Conservation (phyloP, 108 stramenopile genomes). For the Pelagomonas calceolata region DNA sequence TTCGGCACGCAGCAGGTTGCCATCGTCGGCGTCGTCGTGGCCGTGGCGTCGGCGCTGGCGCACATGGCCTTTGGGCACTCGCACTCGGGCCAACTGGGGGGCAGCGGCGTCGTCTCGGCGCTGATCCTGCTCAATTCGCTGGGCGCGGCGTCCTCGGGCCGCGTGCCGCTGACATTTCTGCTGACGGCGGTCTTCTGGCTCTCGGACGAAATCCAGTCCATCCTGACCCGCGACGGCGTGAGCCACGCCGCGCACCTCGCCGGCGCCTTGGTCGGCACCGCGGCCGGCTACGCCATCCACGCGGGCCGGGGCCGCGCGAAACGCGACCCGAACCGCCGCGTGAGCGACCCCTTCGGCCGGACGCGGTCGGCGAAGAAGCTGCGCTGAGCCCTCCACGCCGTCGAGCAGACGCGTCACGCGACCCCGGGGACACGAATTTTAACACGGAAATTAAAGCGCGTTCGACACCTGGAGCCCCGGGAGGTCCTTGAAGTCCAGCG, state of each 20-base stretch:
- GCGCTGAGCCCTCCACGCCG: too few species aligned
- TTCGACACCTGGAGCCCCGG: constrained; percentile 33
- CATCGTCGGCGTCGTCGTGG: not conserved
- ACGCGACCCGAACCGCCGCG: too few species aligned
- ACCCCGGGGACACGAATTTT: too few species aligned
- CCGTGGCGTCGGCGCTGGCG: not conserved
- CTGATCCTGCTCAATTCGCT: constrained; percentile 27
- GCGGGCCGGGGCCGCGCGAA: too few species aligned
- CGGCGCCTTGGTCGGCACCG: constrained; percentile 26
- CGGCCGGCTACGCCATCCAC: constrained; percentile 15
- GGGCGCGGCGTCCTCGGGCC: constrained; percentile 14
- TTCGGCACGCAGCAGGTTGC: not conserved
- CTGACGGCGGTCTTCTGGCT: constrained; percentile 20
- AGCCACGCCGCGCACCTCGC: constrained; percentile 28
- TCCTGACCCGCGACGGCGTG: constrained; percentile 17
- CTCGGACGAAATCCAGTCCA: constrained; percentile 23
- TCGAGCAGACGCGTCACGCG: too few species aligned
- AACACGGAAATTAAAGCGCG: too few species aligned
- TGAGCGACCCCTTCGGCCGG: too few species aligned
- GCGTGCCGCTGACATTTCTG: constrained; percentile 25
- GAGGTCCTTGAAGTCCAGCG: constrained; percentile 53
- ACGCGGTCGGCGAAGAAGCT: too few species aligned
- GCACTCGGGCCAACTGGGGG: constrained; percentile 23
- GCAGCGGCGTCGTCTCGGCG: constrained; percentile 25
- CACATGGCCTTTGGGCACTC: constrained; percentile 23